Evolutionary conservation across 495 filamentous ascomycete genomes (phyloP).

Genomic region (Stereocaulon alpinum): DNA sequence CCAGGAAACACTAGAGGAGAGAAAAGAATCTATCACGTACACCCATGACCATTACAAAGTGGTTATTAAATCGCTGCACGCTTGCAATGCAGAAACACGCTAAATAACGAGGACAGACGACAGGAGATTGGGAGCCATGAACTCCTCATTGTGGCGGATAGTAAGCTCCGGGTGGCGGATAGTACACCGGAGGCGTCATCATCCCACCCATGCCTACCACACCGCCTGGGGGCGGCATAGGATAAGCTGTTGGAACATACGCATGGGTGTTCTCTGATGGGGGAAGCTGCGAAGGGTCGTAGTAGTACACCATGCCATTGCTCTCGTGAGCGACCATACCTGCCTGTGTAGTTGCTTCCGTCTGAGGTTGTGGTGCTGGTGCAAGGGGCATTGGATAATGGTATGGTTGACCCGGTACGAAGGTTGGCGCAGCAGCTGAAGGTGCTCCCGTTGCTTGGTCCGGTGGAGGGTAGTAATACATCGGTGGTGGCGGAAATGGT

Average conservation of each 20-base stretch:
- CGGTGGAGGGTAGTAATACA: slow-evolving; percentile 41
- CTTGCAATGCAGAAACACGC: slow-evolving; percentile 24
- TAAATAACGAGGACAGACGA: slow-evolving; percentile 20
- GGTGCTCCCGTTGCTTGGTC: slow-evolving; percentile 39
- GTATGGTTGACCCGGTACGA: slow-evolving; percentile 45
- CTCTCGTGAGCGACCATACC: slow-evolving; percentile 82
- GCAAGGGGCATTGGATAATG: slow-evolving; percentile 32
- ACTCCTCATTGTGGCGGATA: slow-evolving; percentile 31
- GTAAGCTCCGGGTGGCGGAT: slow-evolving; percentile 33
- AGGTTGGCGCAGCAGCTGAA: slow-evolving; percentile 44
- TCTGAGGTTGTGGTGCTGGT: slow-evolving; percentile 30
- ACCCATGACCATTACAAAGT: slow-evolving; percentile 12
- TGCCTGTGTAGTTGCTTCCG: slow-evolving; percentile 41
- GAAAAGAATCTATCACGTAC: slow-evolving; percentile 5
- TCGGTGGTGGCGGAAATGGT: slow-evolving; percentile 44
- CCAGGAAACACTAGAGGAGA: slow-evolving; percentile 14
- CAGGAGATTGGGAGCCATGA: neutral
- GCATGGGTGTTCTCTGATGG: slow-evolving; percentile 41
- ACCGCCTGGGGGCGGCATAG: slow-evolving; percentile 41
- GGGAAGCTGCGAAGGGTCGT: slow-evolving; percentile 61
- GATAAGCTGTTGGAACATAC: slow-evolving; percentile 42
- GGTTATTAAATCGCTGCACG: slow-evolving; percentile 10
- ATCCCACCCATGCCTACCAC: slow-evolving; percentile 69
- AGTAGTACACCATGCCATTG: slow-evolving; percentile 94
- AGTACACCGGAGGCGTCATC: slow-evolving; percentile 70